Base-by-base conservation (phyloP, 495 filamentous ascomycete genomes). In the Hypoxylon cercidicola region DNA sequence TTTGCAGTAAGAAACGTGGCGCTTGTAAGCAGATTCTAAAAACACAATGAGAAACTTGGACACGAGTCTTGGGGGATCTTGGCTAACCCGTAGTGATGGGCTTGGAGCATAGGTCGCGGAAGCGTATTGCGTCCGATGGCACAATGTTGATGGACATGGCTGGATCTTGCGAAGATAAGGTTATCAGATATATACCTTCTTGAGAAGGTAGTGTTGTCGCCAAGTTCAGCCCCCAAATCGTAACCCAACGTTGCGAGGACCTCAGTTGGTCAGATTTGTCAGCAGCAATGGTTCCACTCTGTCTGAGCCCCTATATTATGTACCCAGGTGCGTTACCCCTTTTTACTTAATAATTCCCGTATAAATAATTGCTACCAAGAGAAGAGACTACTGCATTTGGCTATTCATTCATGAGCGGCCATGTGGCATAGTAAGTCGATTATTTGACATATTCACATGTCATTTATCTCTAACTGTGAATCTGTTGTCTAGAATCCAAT, bases 21-120 rank as follows among this genome's bases (percentile, higher is more conserved):
- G 58, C 37, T 64, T 64, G 19, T 66, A 72, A 20, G 70, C 66
- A 8, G 70, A 66, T 50, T 72, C 70, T 72, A 41, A 16, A 10
- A n/a, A 40, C 35, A 46, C 37, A 2, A 41, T 53, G 37, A 43
- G 20, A 5, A 39, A 28, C 15, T 28, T 11, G 16, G 5, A 1
- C 6, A 2, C 1, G 25, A 20, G n/a, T 55, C 30, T 32, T 32
- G 30, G 30, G 30, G 8, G 11, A 34, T 11, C 30, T 32, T 51
- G 25, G 35, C 59, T 45, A 45, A 72, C 70, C 66, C 48, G 62
- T 61, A 8, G 58, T 34, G 23, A 72, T 72, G 8, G 70, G 70
- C 21, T 72, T 72, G 16, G 45, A 64, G 37, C 70, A 72, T n/a
- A 72, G 35, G 16, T 51, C 15, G 30, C 67, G 66, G 35, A 70